phyloP scores from a whole-genome alignment of 1,284 basidiomycete species.

The Ustilago cynodontis region DNA sequence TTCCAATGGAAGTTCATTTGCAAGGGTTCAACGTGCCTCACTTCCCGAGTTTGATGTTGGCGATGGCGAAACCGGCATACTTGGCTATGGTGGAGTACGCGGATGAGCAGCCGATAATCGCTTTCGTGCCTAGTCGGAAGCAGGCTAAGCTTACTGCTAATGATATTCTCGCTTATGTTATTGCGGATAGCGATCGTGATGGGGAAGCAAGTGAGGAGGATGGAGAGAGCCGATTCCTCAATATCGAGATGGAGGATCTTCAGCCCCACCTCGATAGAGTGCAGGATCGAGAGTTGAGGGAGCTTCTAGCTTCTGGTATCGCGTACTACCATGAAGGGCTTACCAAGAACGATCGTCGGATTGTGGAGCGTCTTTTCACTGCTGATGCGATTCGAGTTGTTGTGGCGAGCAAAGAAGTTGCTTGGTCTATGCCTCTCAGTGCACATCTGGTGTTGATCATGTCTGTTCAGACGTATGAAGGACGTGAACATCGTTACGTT shows the following conservation, averaged over 20 bases:
- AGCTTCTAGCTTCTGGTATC: conserved; percentile 88
- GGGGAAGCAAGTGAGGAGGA: conserved; percentile 67
- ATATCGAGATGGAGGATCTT: conserved; percentile 85
- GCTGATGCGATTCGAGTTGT: conserved; percentile 94
- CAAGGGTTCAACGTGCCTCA: conserved; percentile 96
- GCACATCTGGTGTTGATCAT: conserved; percentile 98
- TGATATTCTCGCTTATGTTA: conserved; percentile 88
- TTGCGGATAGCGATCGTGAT: conserved; percentile 78
- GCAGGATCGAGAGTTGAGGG: conserved; percentile 81
- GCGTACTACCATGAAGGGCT: conserved; percentile 97
- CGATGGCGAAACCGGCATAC: conserved; percentile 99
- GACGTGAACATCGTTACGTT: conserved; percentile 79
- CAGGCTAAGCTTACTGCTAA: conserved; percentile 94
- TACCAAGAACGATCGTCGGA: conserved; percentile 88
- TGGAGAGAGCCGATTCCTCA: conserved; percentile 84
- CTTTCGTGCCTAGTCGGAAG: conserved; percentile 92
- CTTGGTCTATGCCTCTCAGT: conserved; percentile 92
- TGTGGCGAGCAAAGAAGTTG: conserved; percentile 93
- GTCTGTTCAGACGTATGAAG: conserved; percentile 94
- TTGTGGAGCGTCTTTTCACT: conserved; percentile 92
- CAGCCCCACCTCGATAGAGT: conserved; percentile 89
- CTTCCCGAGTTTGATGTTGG: conserved; percentile 97
- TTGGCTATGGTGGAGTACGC: conserved; percentile 92
- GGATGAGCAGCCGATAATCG: conserved; percentile 84
- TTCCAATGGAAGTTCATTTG: conserved; percentile 97